These are phyloP conservation scores for Sclerotiophoma versabilis DNA, from an alignment of 2,329 filamentous ascomycete species.

Conservation along the genomic window DNA sequence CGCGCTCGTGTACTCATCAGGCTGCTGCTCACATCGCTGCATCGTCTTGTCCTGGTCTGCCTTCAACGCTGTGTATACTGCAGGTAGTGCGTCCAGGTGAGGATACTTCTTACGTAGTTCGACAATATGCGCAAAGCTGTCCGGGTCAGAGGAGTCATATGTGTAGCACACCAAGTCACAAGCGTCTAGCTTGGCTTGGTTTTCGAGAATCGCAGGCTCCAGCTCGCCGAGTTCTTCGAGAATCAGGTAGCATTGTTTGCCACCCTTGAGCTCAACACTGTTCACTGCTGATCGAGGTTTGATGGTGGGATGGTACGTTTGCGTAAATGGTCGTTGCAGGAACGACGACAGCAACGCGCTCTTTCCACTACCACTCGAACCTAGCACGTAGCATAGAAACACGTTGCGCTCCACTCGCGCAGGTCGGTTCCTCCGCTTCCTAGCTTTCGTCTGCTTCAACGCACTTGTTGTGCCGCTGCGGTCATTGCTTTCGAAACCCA, in stretches of 20 bases:
- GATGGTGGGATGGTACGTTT: slow-evolving; percentile 89
- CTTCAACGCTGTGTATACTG: slow-evolving; percentile 91
- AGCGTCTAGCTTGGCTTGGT: slow-evolving; percentile 85
- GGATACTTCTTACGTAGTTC: slow-evolving; percentile 79
- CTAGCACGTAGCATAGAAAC: slow-evolving; percentile 90
- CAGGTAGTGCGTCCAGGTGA: slow-evolving; percentile 85
- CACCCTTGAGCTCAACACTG: slow-evolving; percentile 92
- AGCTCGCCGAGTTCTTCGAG: slow-evolving; percentile 93
- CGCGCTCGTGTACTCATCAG: slow-evolving; percentile 85
- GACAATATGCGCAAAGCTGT: slow-evolving; percentile 92
- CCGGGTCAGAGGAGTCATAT: slow-evolving; percentile 95
- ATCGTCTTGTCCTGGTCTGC: slow-evolving; percentile 96
- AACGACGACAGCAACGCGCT: slow-evolving; percentile 91
- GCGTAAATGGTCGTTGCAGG: slow-evolving; percentile 83
- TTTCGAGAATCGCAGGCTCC: slow-evolving; percentile 94
- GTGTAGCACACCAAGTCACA: slow-evolving; percentile 95
- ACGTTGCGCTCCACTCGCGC: slow-evolving; percentile 93
- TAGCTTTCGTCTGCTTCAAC: slow-evolving; percentile 89
- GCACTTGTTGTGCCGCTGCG: slow-evolving; percentile 79
- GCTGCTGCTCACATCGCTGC: slow-evolving; percentile 86
- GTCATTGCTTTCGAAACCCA: slow-evolving; percentile 87
- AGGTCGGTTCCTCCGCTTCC: slow-evolving; percentile 81
- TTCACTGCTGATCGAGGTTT: slow-evolving; percentile 94
- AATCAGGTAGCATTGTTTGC: slow-evolving; percentile 96
- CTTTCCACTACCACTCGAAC: slow-evolving; percentile 86